Evolutionary conservation across 2,329 filamentous ascomycete genomes (phyloP), one percentile per base, ranked within the genome.

Genomic region (Aspergillus texensis): DNA sequence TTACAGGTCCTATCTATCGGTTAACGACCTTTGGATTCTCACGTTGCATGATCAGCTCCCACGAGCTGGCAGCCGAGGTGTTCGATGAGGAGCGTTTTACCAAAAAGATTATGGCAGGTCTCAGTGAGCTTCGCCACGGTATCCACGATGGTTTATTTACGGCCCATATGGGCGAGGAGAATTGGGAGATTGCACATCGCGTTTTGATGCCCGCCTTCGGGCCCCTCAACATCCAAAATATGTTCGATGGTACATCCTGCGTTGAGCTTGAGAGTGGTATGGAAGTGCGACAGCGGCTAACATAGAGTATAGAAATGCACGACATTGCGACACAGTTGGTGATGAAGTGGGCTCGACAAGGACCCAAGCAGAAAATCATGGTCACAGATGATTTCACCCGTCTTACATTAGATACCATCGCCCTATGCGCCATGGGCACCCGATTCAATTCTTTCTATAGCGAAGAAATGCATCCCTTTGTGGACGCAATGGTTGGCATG

Each of bases 381-480:
- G 85, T 86, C 0, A 83, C 86, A 0, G 87, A 90, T 21, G 89
- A 92, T 74, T 91, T 91, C 66, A 91, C 90, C 3, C 84, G 90
- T n/a, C 79, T 93, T 34, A 88, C 90, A 0, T 82, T 93, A 2
- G 91, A 93, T 72, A 90, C 89, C 0, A 83, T 93, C 10, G 89
- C 88, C 1, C 82, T 93, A 30, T 90, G 89, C 74, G 81, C 86
- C n/a, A 90, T 91, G 87, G 85, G 86, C 43, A 89, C 84, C 63
- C 87, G 90, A 21, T 93, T 93, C 82, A 93, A 93, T 77, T 89
- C 86, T 1, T 92, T 89, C 76, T 93, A 93, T 72, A 82, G 83
- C 36, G 85, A 91, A 14, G 81, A 87, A 10, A 79, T 90, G 74
- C 91, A 93, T 67, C 89, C 90, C 0, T 93, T 93, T 69, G 82